Evolutionary conservation across 345 rosid genomes (phyloP).

Genomic region (Murraya paniculata): DNA sequence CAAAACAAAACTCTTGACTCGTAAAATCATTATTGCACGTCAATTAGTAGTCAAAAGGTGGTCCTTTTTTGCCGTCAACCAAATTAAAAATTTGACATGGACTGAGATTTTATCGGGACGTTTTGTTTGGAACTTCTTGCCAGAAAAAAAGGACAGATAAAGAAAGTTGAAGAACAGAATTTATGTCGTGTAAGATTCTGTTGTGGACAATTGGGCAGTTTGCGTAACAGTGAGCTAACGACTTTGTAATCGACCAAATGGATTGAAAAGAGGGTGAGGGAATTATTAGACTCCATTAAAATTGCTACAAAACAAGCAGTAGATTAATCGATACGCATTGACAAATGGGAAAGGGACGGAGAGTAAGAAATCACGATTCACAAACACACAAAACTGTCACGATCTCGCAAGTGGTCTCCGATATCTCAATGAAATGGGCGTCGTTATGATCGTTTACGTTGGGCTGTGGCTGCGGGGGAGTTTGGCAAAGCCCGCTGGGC

Average conservation of each 20-base stretch:
- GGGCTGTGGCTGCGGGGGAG: no score
- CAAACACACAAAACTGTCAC: background rate
- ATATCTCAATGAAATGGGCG: no score
- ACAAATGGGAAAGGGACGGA: slow-evolving; percentile 5
- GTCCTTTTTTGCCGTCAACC: background rate
- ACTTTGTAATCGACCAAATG: background rate
- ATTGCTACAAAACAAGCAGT: background rate
- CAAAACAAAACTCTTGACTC: background rate
- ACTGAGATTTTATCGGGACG: background rate
- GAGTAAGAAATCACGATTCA: background rate
- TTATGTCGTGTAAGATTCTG: slow-evolving; percentile 7
- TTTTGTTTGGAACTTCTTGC: background rate
- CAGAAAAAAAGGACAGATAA: background rate
- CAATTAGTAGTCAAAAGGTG: background rate
- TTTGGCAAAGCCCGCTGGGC: no score
- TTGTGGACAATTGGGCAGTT: background rate
- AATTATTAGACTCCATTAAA: slow-evolving; percentile 1
- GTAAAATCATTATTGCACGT: background rate
- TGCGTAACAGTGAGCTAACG: background rate
- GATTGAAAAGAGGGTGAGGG: background rate
- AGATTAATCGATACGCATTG: background rate
- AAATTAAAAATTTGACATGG: background rate
- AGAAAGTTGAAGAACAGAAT: background rate
- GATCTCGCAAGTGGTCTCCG: no score
- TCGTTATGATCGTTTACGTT: no score